Evolutionary conservation across 345 rosid genomes (phyloP).

Genomic region (Brassica juncea): DNA sequence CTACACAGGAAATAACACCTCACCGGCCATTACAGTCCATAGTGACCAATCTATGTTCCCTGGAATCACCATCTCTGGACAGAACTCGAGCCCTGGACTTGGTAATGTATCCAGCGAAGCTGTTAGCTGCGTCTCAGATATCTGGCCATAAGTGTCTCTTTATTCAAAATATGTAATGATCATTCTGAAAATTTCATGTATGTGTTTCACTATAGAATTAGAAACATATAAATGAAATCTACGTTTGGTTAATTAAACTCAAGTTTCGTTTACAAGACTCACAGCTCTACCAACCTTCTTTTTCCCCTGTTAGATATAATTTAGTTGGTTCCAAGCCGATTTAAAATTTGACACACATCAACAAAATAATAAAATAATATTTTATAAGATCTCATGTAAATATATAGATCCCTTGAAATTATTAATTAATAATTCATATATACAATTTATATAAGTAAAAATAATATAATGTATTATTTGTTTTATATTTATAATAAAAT

Average conservation of each 20-base stretch:
- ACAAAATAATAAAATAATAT: no score
- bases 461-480: no score
- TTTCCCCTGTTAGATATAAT: background rate
- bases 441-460: no score
- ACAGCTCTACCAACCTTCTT: background rate
- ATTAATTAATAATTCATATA: no score
- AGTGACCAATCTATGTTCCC: conserved; percentile 43
- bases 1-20: conserved; percentile 48
- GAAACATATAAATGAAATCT: conserved; percentile 29
- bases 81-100: conserved; percentile 44
- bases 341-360: no score
- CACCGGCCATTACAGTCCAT: conserved; percentile 58
- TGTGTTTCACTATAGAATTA: conserved; percentile 34
- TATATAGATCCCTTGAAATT: no score
- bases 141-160: conserved; percentile 46
- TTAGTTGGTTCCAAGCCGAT: no score
- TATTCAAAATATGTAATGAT: conserved; percentile 25
- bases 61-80: conserved; percentile 44
- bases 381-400: no score
- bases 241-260: conserved; percentile 16
- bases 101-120: conserved; percentile 53
- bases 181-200: conserved; percentile 12
- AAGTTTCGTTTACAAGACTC: background rate
- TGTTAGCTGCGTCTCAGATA: conserved; percentile 58
- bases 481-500: no score